Percentiles rank a stretch among this genome's conserved stretches.
Conservation (phyloP, 2,329 filamentous ascomycete species). For the Paraphaeosphaeria minitans region DNA sequence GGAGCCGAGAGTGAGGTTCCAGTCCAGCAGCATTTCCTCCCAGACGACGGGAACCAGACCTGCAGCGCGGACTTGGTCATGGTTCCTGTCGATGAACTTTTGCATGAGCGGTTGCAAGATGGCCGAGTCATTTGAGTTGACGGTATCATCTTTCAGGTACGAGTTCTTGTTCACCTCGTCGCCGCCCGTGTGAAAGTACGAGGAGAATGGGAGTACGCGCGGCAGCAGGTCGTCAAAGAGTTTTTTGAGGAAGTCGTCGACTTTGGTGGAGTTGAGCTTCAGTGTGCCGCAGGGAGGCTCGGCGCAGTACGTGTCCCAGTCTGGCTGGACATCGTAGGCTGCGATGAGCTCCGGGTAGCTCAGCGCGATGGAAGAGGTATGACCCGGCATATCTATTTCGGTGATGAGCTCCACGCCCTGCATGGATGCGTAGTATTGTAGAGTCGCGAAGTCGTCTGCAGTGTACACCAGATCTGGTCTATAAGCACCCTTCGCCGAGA, state of each 20-base stretch:
- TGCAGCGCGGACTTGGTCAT: constrained; percentile 65
- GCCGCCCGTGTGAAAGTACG: constrained; percentile 84
- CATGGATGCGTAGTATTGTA: constrained; percentile 73
- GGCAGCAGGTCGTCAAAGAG: constrained; percentile 80
- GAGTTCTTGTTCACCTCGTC: constrained; percentile 83
- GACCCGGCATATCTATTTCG: constrained; percentile 82
- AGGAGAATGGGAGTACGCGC: constrained; percentile 61
- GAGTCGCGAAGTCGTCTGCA: constrained; percentile 63
- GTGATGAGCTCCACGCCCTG: constrained; percentile 74
- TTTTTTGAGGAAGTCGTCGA: constrained; percentile 72
- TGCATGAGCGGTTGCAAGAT: constrained; percentile 79
- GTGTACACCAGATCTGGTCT: constrained; percentile 69
- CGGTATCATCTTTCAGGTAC: constrained; percentile 71
- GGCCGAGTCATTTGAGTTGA: constrained; percentile 66
- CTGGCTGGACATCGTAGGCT: constrained; percentile 61
- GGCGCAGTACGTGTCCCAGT: constrained; percentile 59
- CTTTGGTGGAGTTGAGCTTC: constrained; percentile 74
- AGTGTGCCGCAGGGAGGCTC: constrained; percentile 67
- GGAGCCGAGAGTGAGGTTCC: constrained; percentile 73
- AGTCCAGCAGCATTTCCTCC: constrained; percentile 83
- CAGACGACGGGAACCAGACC: constrained; percentile 79
- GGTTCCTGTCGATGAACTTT: constrained; percentile 73
- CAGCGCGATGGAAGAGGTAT: constrained; percentile 70
- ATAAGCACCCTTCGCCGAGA: constrained; percentile 77
- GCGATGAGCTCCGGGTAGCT: constrained; percentile 74